phyloP scores from a whole-genome alignment of 148 eudicot species.

The Arbutus unedo region DNA sequence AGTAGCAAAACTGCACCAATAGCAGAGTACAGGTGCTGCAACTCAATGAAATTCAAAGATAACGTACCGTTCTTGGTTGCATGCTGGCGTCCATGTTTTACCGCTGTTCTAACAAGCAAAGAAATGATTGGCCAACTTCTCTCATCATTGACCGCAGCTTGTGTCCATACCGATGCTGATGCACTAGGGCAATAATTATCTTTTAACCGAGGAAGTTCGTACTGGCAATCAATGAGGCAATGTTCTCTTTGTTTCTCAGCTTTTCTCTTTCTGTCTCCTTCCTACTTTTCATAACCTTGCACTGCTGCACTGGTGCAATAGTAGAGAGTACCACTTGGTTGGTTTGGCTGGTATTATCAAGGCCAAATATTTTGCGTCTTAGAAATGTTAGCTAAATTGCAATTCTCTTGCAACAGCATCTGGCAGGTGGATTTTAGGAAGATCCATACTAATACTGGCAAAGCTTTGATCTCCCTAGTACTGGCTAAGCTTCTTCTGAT shows the following conservation, averaged over 20 bases:
- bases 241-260: neutral
- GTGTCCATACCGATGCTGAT: neutral
- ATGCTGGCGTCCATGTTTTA: neutral
- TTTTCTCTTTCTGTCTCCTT: neutral
- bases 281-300: neutral
- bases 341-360: neutral
- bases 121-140: neutral
- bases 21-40: neutral
- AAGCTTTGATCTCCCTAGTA: neutral
- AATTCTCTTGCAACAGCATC: neutral
- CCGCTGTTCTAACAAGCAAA: neutral
- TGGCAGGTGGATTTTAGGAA: neutral
- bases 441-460: neutral
- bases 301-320: neutral
- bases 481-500: neutral
- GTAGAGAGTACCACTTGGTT: neutral
- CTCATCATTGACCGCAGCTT: neutral
- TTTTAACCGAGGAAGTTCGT: neutral
- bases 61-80: neutral
- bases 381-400: neutral
- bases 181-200: neutral
- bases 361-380: neutral
- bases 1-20: neutral
- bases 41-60: neutral
- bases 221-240: neutral